phyloP scores from a whole-genome alignment of 2,329 filamentous ascomycete genomes.

The Colletotrichum paranaense region DNA sequence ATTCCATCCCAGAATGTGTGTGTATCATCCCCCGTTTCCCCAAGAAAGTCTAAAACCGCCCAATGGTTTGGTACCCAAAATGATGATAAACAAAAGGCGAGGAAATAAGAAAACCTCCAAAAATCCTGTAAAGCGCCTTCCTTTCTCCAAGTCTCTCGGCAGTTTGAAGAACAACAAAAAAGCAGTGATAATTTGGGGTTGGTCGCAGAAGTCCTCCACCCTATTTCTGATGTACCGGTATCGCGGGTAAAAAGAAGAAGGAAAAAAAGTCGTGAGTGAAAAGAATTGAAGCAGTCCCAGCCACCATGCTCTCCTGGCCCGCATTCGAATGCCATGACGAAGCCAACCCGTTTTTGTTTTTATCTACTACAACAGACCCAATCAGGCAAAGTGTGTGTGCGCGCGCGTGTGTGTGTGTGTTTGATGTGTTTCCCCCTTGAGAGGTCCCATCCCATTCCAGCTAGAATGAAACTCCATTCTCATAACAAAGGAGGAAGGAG shows the following conservation, averaged over 20 bases:
- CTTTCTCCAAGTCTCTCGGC: constrained; percentile 22
- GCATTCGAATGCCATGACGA: constrained; percentile 22
- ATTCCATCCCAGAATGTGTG: constrained; percentile 26
- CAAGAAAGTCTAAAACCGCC: constrained; percentile 28
- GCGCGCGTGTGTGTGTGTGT: not conserved
- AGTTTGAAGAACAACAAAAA: not conserved
- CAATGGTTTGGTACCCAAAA: constrained; percentile 17
- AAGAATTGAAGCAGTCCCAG: constrained; percentile 1
- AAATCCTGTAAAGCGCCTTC: constrained; percentile 28
- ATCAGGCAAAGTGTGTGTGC: constrained; percentile 4
- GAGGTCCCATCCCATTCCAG: constrained; percentile 29
- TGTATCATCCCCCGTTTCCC: constrained; percentile 18
- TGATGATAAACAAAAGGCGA: not conserved
- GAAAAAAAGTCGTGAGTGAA: not conserved
- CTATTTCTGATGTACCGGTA: constrained; percentile 18
- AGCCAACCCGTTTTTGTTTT: constrained; percentile 24
- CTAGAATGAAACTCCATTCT: constrained; percentile 25
- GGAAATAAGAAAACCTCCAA: not conserved
- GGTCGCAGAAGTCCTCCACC: constrained; percentile 4
- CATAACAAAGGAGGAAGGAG: constrained; percentile 5
- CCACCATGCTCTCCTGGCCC: constrained; percentile 7
- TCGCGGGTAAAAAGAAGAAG: not conserved
- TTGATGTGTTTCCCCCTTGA: not conserved
- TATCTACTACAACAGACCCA: constrained; percentile 29
- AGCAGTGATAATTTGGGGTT: not conserved